phyloP scores from a whole-genome alignment of 1,139 yeast species.

The Sugiyamaella novakii region DNA sequence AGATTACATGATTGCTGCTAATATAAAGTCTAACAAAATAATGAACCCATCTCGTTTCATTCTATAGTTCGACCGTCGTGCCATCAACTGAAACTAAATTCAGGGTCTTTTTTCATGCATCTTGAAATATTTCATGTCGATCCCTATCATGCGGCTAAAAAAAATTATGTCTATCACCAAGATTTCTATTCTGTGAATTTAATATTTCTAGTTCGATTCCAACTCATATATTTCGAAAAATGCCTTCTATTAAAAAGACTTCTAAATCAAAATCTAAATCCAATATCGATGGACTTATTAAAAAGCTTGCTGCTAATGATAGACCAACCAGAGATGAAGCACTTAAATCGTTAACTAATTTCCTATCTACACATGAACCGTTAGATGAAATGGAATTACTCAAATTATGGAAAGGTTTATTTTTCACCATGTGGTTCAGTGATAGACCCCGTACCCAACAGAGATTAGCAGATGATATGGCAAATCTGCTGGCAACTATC shows the following conservation, averaged over 20 bases:
- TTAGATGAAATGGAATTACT: conserved; percentile 61
- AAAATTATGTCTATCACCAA: conserved; percentile 5
- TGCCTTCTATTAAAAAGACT: conserved; percentile 14
- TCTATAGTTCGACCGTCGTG: no score
- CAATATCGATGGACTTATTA: conserved; percentile 46
- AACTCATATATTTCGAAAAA: no score
- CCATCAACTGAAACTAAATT: no score
- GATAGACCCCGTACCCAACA: conserved; percentile 94
- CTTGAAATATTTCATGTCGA: no score
- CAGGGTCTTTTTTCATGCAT: background rate
- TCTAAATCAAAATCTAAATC: conserved; percentile 46
- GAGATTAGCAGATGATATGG: conserved; percentile 72
- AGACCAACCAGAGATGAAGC: conserved; percentile 77
- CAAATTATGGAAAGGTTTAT: conserved; percentile 92
- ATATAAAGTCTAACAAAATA: no score
- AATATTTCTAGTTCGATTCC: no score
- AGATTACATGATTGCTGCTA: no score
- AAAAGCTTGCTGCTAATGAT: conserved; percentile 82
- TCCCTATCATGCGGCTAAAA: conserved; percentile 12
- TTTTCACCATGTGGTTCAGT: conserved; percentile 91
- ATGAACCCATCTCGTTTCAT: no score
- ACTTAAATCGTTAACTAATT: conserved; percentile 63
- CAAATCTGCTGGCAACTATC: conserved; percentile 52
- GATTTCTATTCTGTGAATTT: no score
- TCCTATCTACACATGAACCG: conserved; percentile 49